Conservation (phyloP, 495 filamentous ascomycete genomes). For the Paragyromitra xinjiangensis region DNA sequence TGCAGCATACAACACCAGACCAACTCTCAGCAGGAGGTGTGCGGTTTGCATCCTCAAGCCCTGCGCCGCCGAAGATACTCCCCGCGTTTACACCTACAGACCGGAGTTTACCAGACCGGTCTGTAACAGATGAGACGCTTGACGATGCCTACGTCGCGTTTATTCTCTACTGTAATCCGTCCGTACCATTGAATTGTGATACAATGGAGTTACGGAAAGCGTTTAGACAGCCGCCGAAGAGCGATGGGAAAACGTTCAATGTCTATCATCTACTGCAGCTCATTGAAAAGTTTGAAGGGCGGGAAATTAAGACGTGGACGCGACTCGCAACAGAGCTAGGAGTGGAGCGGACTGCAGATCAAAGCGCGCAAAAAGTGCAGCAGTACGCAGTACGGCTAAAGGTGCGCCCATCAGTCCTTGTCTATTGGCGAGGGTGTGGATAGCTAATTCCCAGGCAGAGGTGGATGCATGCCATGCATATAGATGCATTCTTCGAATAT, state of each 20-base stretch:
- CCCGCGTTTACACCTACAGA: constrained; percentile 54
- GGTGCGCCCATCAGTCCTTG: constrained; percentile 64
- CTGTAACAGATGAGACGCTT: constrained; percentile 76
- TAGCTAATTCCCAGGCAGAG: constrained; percentile 64
- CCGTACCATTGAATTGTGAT: constrained; percentile 74
- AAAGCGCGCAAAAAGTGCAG: constrained; percentile 96
- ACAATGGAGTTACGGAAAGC: constrained; percentile 77
- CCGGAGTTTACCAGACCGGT: constrained; percentile 69
- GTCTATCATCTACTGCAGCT: constrained; percentile 82
- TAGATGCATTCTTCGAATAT: constrained; percentile 96
- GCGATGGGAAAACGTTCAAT: constrained; percentile 91
- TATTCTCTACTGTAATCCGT: constrained; percentile 90
- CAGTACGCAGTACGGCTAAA: constrained; percentile 96
- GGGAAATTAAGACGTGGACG: constrained; percentile 97
- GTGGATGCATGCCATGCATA: constrained; percentile 98
- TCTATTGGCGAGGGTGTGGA: not conserved
- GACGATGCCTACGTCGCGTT: constrained; percentile 89
- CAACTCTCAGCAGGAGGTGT: constrained; percentile 39
- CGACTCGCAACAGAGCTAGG: constrained; percentile 88
- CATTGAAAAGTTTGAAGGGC: constrained; percentile 80
- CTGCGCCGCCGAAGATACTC: constrained; percentile 45
- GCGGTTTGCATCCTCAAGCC: constrained; percentile 46
- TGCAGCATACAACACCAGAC: constrained; percentile 48
- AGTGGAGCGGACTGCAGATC: constrained; percentile 87
- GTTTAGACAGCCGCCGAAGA: constrained; percentile 86